Percentiles rank a stretch among this genome's conserved stretches.
Evolutionary conservation across 2,329 filamentous ascomycete genomes (phyloP).

Genomic region (Cucurbitaria berberidis): DNA sequence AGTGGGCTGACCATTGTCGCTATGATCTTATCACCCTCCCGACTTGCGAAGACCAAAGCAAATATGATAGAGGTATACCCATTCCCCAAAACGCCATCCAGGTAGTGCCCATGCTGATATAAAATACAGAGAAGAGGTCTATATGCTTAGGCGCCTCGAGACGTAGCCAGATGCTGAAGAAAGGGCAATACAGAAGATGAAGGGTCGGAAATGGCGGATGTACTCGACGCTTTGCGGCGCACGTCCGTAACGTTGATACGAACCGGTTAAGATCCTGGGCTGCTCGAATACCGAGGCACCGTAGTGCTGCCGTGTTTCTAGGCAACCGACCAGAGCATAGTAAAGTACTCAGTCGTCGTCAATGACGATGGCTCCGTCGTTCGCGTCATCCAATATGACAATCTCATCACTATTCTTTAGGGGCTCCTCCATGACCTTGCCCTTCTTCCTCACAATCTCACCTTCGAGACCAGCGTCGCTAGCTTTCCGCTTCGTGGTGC

Average conservation of each 20-base stretch:
- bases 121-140: constrained; percentile 17
- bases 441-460: constrained; percentile 47
- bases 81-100: constrained; percentile 18
- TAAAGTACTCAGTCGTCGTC: constrained; percentile 34
- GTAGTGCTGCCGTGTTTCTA: background rate
- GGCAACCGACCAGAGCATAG: background rate
- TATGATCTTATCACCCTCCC: background rate
- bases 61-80: constrained; percentile 18
- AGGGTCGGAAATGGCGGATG: background rate
- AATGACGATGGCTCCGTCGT: constrained; percentile 47
- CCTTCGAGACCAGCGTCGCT: constrained; percentile 51
- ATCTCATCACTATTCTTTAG: constrained; percentile 38
- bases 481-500: constrained; percentile 51
- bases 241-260: background rate
- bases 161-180: background rate
- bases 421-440: constrained; percentile 47
- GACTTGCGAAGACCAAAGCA: background rate
- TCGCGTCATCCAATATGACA: constrained; percentile 42
- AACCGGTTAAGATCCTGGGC: background rate
- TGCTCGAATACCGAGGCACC: background rate
- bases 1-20: background rate
- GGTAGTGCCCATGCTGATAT: constrained; percentile 15
- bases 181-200: background rate
- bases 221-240: background rate
- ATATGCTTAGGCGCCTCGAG: constrained; percentile 1